Evolutionary conservation across 208 protist species (phyloP).

Genomic region (Tritrichomonas foetus): DNA sequence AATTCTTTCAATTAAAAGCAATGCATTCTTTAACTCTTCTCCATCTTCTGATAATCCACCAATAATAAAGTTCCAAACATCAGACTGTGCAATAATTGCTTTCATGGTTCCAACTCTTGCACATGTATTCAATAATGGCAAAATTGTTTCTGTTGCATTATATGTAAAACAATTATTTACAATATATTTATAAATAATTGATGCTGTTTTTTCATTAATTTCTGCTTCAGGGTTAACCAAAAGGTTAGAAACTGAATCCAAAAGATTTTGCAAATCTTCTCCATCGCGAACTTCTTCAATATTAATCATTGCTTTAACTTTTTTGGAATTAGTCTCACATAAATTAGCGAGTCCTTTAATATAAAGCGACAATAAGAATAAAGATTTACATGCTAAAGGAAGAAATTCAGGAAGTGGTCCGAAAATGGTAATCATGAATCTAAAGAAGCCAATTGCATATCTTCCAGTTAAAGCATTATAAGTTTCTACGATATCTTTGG

Average conservation of each 20-base stretch:
- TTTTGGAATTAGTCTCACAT: neutral
- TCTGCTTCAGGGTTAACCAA: neutral
- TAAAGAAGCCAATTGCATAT: neutral
- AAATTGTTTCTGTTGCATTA: neutral
- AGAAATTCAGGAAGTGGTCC: neutral
- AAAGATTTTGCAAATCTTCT: neutral
- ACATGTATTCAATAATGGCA: neutral
- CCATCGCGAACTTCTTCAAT: neutral
- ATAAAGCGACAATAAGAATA: neutral
- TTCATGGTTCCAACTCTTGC: neutral
- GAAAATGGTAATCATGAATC: neutral
- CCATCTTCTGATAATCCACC: neutral
- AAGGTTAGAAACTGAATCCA: neutral
- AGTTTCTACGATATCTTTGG: neutral
- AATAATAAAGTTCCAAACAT: neutral
- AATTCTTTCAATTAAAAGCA: neutral
- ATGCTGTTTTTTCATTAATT: neutral
- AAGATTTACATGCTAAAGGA: neutral
- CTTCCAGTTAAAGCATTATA: neutral
- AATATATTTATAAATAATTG: neutral
- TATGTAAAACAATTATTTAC: neutral
- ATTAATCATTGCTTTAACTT: neutral
- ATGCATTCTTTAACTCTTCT: neutral
- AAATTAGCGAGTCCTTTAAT: neutral
- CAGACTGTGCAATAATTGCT: neutral